Evolutionary conservation across 2,329 filamentous ascomycete species (phyloP), one percentile per base, ranked within the genome.

Genomic region (Karstenula rhodostoma): DNA sequence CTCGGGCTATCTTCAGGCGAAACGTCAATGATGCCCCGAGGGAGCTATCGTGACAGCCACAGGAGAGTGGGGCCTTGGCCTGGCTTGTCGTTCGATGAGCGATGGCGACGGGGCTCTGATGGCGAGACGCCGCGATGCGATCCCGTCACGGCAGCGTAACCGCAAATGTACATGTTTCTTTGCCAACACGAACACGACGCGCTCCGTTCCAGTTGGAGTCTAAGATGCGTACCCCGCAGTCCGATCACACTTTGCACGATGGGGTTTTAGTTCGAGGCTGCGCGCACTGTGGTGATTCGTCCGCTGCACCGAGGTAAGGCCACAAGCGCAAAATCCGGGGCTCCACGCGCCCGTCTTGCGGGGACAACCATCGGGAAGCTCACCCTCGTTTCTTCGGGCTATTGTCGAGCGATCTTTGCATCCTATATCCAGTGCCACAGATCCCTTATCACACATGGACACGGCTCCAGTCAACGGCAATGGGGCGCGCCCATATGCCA

Each of bases 1-100:
- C 64, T 77, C 73, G 74, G 74, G 66, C 48, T 58, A 76, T 72
- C 69, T 77, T 69, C 66, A 64, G 69, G 71, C 72, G 68, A 73
- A 61, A 42, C 25, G 13, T 29, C 19, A 40, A 52, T 37, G 49
- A 43, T 56, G 59, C 23, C 56, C 70, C 66, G 60, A 68, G 49
- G 61, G 50, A 29, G 55, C 55, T 23, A 55, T 61, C 42, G 57
- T 57, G 49, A 50, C 25, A 53, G 60, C 64, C 52, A 55, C 54
- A 56, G 47, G 44, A 49, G 50, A 54, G 70, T 72, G 70, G 68
- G 69, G 63, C 64, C 62, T 51, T 17, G 46, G 15, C 44, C 12
- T 47, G 44, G 44, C 44, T 47, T 47, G 44, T 23, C 44, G 44
- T 47, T 1, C 12, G 3, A 44, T 23, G n/a, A 10, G 17, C n/a